phyloP scores from a whole-genome alignment of 2,329 filamentous ascomycete species.

The Huntiella omanensis region DNA sequence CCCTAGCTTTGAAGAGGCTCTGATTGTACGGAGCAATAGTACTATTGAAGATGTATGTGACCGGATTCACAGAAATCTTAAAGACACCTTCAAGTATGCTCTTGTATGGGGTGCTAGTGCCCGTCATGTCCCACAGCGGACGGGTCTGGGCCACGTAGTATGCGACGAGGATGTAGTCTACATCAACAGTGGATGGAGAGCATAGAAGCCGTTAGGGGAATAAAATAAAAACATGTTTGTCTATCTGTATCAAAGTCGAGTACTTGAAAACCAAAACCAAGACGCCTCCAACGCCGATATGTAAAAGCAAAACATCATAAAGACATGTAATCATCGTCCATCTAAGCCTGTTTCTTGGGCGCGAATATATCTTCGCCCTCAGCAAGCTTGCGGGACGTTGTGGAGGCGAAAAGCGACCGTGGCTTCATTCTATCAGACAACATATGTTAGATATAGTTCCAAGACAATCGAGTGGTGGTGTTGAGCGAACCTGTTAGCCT shows the following conservation, averaged over 20 bases:
- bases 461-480: not conserved
- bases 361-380: conserved; percentile 23
- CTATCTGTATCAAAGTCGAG: not conserved
- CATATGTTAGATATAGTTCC: conserved; percentile 2
- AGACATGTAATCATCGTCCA: not conserved
- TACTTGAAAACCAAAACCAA: not conserved
- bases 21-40: conserved; percentile 78
- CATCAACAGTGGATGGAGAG: conserved; percentile 46
- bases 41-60: conserved; percentile 96
- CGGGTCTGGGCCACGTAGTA: conserved; percentile 69
- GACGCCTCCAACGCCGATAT: conserved; percentile 5
- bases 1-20: conserved; percentile 72
- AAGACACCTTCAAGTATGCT: conserved; percentile 98
- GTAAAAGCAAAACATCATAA: conserved; percentile 12
- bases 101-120: conserved; percentile 95
- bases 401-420: conserved; percentile 48
- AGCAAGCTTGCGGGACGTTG: conserved; percentile 42
- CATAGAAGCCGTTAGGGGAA: conserved; percentile 19
- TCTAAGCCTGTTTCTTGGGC: conserved; percentile 16
- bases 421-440: conserved; percentile 35
- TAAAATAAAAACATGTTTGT: not conserved
- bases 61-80: conserved; percentile 77
- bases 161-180: conserved; percentile 50
- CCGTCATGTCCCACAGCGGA: conserved; percentile 81
- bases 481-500: conserved; percentile 50